phyloP scores from a whole-genome alignment of 2,329 filamentous ascomycete genomes.

The Pyrenochaeta sp. region DNA sequence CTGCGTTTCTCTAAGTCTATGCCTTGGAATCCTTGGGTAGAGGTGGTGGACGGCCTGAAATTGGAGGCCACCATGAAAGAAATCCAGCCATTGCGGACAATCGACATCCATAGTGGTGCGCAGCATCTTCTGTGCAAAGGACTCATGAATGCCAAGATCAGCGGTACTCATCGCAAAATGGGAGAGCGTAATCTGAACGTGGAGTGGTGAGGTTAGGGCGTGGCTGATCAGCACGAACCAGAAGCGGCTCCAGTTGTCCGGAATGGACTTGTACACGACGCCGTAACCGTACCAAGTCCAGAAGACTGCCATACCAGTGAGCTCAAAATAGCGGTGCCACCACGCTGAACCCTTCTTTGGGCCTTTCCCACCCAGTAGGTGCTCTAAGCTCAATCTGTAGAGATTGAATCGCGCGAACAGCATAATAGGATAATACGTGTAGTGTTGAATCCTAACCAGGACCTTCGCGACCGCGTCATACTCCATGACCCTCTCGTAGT shows the following conservation, averaged over 20 bases:
- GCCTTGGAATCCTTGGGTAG: conserved; percentile 72
- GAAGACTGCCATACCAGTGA: conserved; percentile 69
- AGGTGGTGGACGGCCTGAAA: conserved; percentile 77
- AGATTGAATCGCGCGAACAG: conserved; percentile 76
- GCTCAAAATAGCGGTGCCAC: conserved; percentile 73
- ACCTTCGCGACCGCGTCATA: conserved; percentile 70
- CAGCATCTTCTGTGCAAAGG: conserved; percentile 73
- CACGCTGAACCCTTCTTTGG: conserved; percentile 68
- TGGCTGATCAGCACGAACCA: conserved; percentile 71
- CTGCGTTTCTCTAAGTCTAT: conserved; percentile 71
- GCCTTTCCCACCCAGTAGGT: conserved; percentile 65
- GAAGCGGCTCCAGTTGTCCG: conserved; percentile 65
- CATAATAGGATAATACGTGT: conserved; percentile 75
- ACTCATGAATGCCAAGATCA: conserved; percentile 70
- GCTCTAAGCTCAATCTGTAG: conserved; percentile 72
- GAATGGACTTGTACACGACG: conserved; percentile 68
- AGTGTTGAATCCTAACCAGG: conserved; percentile 68
- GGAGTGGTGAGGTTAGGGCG: conserved; percentile 71
- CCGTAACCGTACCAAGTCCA: conserved; percentile 74
- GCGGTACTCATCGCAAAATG: conserved; percentile 77
- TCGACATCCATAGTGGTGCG: conserved; percentile 79
- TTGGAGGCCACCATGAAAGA: conserved; percentile 75
- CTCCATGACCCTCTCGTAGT: conserved; percentile 71
- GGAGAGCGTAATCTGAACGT: conserved; percentile 75
- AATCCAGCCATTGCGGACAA: conserved; percentile 76